Conservation (phyloP, 2,329 filamentous ascomycete genomes). For the Knufia petricola region DNA sequence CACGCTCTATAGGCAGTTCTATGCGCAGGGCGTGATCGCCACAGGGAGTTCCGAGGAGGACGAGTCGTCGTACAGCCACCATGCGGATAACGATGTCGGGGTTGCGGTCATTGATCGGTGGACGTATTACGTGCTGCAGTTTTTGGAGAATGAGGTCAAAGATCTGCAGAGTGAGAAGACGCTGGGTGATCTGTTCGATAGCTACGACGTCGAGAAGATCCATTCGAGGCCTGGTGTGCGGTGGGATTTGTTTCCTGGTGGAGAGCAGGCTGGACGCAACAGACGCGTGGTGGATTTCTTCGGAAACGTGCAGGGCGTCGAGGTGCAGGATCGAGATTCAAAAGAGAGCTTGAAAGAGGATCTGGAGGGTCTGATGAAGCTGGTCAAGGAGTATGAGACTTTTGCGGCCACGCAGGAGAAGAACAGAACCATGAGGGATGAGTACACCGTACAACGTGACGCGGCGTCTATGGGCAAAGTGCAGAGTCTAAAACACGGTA, state of each 20-base stretch:
- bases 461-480: not conserved
- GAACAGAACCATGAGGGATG: conserved; percentile 17
- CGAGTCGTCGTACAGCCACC: conserved; percentile 93
- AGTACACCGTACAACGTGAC: conserved; percentile 11
- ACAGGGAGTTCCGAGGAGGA: conserved; percentile 95
- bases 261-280: conserved; percentile 64
- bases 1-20: conserved; percentile 97
- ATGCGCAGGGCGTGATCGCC: conserved; percentile 95
- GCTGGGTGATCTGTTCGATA: conserved; percentile 88
- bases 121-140: conserved; percentile 97
- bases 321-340: conserved; percentile 61
- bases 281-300: conserved; percentile 94
- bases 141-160: conserved; percentile 80
- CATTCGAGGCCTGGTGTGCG: conserved; percentile 85
- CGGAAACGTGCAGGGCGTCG: conserved; percentile 94
- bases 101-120: conserved; percentile 97
- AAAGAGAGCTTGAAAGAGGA: conserved; percentile 50
- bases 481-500: conserved; percentile 6
- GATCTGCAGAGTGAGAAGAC: conserved; percentile 82
- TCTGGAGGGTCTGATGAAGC: conserved; percentile 57
- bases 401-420: conserved; percentile 18
- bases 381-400: conserved; percentile 43
- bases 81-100: conserved; percentile 94
- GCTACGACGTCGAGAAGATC: conserved; percentile 89
- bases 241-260: conserved; percentile 89